These are phyloP conservation scores for Coemansia sp. DNA, from an alignment of 371 early-diverging fungal genomes.

Conservation along the genomic window DNA sequence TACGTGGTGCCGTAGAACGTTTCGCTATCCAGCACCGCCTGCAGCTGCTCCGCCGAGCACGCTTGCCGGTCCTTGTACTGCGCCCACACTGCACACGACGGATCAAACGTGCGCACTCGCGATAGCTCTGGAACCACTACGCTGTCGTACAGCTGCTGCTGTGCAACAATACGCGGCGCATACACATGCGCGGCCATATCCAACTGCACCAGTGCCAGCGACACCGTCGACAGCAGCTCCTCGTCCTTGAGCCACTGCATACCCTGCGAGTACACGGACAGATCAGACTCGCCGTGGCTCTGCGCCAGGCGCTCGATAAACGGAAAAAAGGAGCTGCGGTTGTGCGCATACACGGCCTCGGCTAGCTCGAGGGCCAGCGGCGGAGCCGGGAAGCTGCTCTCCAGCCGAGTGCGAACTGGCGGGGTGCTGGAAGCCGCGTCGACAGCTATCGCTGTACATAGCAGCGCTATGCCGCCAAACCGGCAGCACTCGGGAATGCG, in stretches of 20 bases:
- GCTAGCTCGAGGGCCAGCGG: conserved; percentile 51
- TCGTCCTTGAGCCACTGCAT: conserved; percentile 51
- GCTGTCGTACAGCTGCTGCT: conserved; percentile 72
- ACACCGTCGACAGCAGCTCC: conserved; percentile 35
- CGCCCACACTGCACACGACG: conserved; percentile 68
- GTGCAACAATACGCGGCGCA: conserved; percentile 78
- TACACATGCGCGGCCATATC: conserved; percentile 65
- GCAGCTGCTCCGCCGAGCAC: conserved; percentile 57
- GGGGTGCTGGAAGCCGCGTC: conserved; percentile 2
- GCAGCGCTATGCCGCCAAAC: not conserved
- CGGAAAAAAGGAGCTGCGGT: conserved; percentile 61
- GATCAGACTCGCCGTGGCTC: conserved; percentile 21
- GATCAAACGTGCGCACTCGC: conserved; percentile 51
- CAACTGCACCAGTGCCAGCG: conserved; percentile 51
- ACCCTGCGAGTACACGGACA: conserved; percentile 55
- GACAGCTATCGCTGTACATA: not conserved
- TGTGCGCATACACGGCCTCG: conserved; percentile 64
- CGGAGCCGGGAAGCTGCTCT: conserved; percentile 31
- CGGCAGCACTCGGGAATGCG: not conserved
- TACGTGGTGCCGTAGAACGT: conserved; percentile 41
- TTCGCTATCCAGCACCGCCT: conserved; percentile 47
- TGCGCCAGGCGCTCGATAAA: conserved; percentile 57
- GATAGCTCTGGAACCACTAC: conserved; percentile 49
- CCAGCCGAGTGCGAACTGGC: conserved; percentile 32
- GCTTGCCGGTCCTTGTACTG: conserved; percentile 65